phyloP scores from a whole-genome alignment of 2,329 filamentous ascomycete species.

The Xylariales sp. region DNA sequence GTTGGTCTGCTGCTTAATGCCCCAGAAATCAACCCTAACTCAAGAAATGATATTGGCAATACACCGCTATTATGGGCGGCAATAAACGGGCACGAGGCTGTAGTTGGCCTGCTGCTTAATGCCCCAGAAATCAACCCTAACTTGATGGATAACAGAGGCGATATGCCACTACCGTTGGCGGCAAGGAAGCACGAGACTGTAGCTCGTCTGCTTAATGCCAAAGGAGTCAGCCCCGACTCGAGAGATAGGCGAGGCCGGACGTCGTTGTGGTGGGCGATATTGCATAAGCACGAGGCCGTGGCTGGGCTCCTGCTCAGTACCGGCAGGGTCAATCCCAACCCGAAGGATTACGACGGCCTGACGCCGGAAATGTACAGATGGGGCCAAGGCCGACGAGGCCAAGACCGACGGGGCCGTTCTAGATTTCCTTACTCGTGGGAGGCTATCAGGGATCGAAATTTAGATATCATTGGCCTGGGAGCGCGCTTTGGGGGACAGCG shows the following conservation, averaged over 20 bases:
- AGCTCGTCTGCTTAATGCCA: not conserved
- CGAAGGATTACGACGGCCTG: not conserved
- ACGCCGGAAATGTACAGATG: not conserved
- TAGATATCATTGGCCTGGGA: too few species aligned
- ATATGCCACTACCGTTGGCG: not conserved
- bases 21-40: not conserved
- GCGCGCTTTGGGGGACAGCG: too few species aligned
- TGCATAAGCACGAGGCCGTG: not conserved
- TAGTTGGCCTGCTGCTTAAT: conserved; percentile 10
- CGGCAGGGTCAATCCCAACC: not conserved
- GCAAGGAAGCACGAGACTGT: not conserved
- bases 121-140: not conserved
- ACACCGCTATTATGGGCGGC: conserved; percentile 4
- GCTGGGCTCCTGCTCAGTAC: not conserved
- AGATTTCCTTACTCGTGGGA: too few species aligned
- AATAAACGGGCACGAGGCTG: not conserved
- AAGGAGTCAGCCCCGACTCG: not conserved
- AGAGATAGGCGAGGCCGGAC: not conserved
- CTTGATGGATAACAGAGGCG: too few species aligned
- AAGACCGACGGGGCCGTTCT: too few species aligned
- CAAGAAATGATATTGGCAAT: not conserved
- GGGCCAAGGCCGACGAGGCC: too few species aligned
- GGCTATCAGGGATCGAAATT: too few species aligned
- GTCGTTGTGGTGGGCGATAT: not conserved
- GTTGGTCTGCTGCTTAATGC: not conserved